phyloP scores from a whole-genome alignment of 768 basidiomycete species.

The Pulveroboletus sp. region DNA sequence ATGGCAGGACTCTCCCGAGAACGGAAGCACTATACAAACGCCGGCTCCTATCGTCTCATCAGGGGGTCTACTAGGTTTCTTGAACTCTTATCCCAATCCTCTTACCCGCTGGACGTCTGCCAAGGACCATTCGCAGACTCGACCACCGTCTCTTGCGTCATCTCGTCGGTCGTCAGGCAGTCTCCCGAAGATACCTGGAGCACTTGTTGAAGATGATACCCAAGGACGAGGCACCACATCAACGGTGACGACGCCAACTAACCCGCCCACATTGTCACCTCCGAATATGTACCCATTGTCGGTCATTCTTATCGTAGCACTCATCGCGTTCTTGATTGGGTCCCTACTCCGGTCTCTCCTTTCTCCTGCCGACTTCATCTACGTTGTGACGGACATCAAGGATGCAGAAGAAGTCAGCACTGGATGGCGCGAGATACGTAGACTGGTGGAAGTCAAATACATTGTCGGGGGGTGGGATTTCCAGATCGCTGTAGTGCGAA shows the following conservation, averaged over 20 bases:
- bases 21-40: slow-evolving; percentile 18
- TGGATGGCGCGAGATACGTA: slow-evolving; percentile 82
- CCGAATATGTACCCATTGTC: slow-evolving; percentile 37
- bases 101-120: slow-evolving; percentile 45
- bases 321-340: slow-evolving; percentile 90
- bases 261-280: slow-evolving; percentile 1
- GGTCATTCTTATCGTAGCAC: slow-evolving; percentile 67
- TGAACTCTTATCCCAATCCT: slow-evolving; percentile 56
- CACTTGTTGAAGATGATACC: slow-evolving; percentile 21
- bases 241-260: slow-evolving; percentile 1
- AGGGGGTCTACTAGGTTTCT: slow-evolving; percentile 52
- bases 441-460: slow-evolving; percentile 79
- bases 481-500: slow-evolving; percentile 76
- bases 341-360: slow-evolving; percentile 84
- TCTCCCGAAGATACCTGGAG: slow-evolving; percentile 35
- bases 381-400: slow-evolving; percentile 58
- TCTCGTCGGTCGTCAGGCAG: slow-evolving; percentile 23
- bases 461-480: slow-evolving; percentile 83
- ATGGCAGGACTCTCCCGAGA: slow-evolving; percentile 26
- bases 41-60: slow-evolving; percentile 20
- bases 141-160: slow-evolving; percentile 16
- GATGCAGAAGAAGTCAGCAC: slow-evolving; percentile 46
- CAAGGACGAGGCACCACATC: background rate
- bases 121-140: slow-evolving; percentile 19
- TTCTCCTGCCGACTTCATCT: slow-evolving; percentile 87